Percentiles rank a stretch among this genome's conserved stretches.
These are phyloP conservation scores for Citrus trifoliata DNA, from an alignment of 345 rosid species.

Conservation along the genomic window DNA sequence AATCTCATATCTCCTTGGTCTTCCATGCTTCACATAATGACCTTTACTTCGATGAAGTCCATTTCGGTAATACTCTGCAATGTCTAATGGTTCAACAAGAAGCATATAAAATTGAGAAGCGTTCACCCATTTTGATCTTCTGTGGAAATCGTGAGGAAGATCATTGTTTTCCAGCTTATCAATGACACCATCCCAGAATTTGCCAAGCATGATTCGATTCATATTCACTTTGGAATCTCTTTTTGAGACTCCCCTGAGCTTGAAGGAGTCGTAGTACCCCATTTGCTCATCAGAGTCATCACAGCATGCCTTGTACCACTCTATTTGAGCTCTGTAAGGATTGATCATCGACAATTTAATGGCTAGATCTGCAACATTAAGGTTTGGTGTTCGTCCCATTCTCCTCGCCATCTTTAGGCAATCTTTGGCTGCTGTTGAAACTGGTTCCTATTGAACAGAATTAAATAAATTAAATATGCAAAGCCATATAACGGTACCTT, in stretches of 20 bases:
- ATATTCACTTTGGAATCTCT: constrained; percentile 52
- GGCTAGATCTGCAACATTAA: constrained; percentile 48
- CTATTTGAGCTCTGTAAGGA: constrained; percentile 50
- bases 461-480: background rate
- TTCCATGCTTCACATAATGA: constrained; percentile 55
- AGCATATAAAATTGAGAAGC: constrained; percentile 66
- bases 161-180: constrained; percentile 57
- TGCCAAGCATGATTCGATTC: constrained; percentile 59
- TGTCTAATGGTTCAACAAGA: constrained; percentile 75
- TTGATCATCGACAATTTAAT: constrained; percentile 38
- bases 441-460: constrained; percentile 25
- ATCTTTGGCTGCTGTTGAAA: constrained; percentile 28
- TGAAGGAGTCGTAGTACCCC: constrained; percentile 80
- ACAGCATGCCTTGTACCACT: constrained; percentile 57
- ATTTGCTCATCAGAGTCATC: constrained; percentile 47
- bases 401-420: constrained; percentile 45
- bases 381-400: constrained; percentile 46
- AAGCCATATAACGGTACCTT: background rate
- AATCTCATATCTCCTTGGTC: constrained; percentile 65
- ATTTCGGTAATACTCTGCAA: constrained; percentile 52
- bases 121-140: constrained; percentile 55
- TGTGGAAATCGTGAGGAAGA: constrained; percentile 64
- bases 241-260: constrained; percentile 33
- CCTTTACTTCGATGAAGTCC: constrained; percentile 24
- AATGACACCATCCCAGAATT: constrained; percentile 63